phyloP scores from a whole-genome alignment of 345 rosid species.

The Cardamine occulta region DNA sequence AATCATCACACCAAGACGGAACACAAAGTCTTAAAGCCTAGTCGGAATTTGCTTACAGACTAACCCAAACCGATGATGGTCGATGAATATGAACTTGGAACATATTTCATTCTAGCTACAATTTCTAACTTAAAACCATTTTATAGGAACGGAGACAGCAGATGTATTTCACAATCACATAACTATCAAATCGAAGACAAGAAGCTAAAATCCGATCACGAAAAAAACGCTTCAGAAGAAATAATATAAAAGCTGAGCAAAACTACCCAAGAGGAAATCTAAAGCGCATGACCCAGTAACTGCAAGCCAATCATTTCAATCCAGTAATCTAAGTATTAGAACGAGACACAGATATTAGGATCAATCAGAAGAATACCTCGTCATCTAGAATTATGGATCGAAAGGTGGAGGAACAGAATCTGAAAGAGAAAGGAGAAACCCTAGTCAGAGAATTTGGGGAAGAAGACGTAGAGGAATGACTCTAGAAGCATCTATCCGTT shows the following conservation, averaged over 20 bases:
- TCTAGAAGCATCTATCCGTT: constrained; percentile 20
- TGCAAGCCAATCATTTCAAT: not conserved
- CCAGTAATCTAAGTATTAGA: constrained; percentile 8
- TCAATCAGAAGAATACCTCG: constrained; percentile 22
- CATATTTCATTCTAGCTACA: not conserved
- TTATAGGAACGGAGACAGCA: not conserved
- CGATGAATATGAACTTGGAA: not conserved
- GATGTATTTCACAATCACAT: not conserved
- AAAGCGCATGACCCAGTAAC: not conserved
- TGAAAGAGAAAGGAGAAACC: constrained; percentile 24
- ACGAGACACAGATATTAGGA: constrained; percentile 12
- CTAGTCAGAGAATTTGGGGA: constrained; percentile 37
- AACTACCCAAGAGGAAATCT: not conserved
- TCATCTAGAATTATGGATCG: constrained; percentile 7
- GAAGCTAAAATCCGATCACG: not conserved
- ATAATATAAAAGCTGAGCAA: not conserved
- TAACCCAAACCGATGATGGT: not conserved
- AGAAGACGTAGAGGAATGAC: constrained; percentile 27
- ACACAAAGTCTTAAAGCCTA: not conserved
- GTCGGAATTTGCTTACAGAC: not conserved
- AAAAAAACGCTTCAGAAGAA: constrained; percentile 3
- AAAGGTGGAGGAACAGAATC: constrained; percentile 21
- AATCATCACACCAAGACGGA: not conserved
- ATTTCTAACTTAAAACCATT: not conserved
- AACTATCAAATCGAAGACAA: not conserved